A percentile compares a stretch with the other conserved stretches of the same genome.
Conservation (phyloP, 1,139 yeast species). For the Kodamaea sp. region DNA sequence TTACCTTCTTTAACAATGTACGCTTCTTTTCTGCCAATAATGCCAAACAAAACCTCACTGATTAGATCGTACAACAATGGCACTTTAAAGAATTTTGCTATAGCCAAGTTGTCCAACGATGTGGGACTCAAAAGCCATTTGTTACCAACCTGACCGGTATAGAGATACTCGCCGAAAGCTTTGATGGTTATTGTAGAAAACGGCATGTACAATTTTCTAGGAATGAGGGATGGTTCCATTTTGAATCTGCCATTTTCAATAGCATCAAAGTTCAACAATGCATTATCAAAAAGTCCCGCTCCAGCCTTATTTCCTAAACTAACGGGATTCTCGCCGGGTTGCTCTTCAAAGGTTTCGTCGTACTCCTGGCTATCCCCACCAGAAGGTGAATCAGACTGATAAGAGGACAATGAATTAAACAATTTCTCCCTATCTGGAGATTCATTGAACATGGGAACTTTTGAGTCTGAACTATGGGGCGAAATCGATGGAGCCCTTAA, state of each 20-base stretch:
- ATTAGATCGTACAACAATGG: slow-evolving; percentile 70
- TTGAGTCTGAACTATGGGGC: background rate
- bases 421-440: slow-evolving; percentile 10
- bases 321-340: background rate
- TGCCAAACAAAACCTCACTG: slow-evolving; percentile 66
- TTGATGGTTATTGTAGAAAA: slow-evolving; percentile 59
- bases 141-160: slow-evolving; percentile 77
- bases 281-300: slow-evolving; percentile 26
- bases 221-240: slow-evolving; percentile 62
- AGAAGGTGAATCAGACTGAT: slow-evolving; percentile 14
- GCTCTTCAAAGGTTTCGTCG: slow-evolving; percentile 2
- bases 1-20: slow-evolving; percentile 46
- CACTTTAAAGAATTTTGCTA: slow-evolving; percentile 64
- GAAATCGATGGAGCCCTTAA: background rate
- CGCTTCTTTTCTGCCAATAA: slow-evolving; percentile 65
- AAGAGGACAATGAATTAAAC: slow-evolving; percentile 16
- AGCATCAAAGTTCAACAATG: slow-evolving; percentile 40
- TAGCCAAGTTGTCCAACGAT: slow-evolving; percentile 59
- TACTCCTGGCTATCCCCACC: slow-evolving; percentile 14
- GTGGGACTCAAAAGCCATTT: slow-evolving; percentile 71
- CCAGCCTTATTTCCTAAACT: background rate
- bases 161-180: slow-evolving; percentile 70
- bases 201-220: slow-evolving; percentile 68
- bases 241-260: slow-evolving; percentile 33
- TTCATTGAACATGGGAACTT: slow-evolving; percentile 3